Base-by-base conservation (phyloP, 805 yeast species). In the Kregervanrija fluxuum region DNA sequence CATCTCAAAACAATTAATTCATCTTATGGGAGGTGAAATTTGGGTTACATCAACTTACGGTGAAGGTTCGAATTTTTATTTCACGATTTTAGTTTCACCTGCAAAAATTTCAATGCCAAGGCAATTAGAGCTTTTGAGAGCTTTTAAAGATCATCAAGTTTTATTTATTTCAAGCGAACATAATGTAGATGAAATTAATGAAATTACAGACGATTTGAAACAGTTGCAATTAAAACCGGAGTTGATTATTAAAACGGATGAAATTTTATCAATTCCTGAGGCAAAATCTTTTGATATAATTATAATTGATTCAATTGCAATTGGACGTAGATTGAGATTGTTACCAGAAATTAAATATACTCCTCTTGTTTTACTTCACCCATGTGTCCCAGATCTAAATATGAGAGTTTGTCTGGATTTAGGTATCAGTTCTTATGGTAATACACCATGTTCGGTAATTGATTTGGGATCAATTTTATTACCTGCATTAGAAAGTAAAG, bases 11-110 rank as follows among this genome's bases (percentile, higher is more conserved):
- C 88, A 86, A 55, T 73, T 87, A 54, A 87, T 88, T 57, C 90
- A 85, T 56, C 72, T 87, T 51, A 87, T 88, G 95, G 95, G 95
- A 37, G 96, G 95, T 60, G 91, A 84, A 51, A 86, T 87, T 49
- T 86, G 95, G 95, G 95, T 88, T 28, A 77, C 85, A 16, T 85
- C 95, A 0, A 74, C 73, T 48, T 85, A 80, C 57, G 93, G 91
- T 22, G 70, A 75, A 55, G 96, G 96, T 1, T 85, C 95, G 2
- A 81, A 83, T 56, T 87, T 87, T 61, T 83, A 79, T 64, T 87
- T 87, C 64, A 85, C 95, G 0, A 77, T 87, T 16, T 74, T 82
- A 40, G 88, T 86, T n/a, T 72, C 85, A 4, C 87, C 86, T 8
- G 85, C 91, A 1, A 68, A 68, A 47, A 75, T 79, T 13, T 72